Conservation (phyloP, 495 filamentous ascomycete genomes). For the Thermothielavioides terrestris region DNA sequence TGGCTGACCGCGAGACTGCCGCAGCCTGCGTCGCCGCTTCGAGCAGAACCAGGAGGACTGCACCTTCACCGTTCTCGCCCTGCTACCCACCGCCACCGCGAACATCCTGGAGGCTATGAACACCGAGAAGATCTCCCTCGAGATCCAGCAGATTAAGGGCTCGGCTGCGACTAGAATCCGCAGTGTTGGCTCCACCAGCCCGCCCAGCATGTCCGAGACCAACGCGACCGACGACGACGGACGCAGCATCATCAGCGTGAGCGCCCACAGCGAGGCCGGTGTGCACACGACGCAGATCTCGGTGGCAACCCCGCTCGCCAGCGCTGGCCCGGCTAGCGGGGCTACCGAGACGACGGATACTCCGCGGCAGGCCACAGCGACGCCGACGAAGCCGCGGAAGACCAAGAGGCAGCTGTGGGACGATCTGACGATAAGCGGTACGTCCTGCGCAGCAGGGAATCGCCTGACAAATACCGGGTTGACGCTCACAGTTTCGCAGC, state of each 20-base stretch:
- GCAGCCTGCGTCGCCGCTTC: conserved; percentile 84
- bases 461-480: no score
- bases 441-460: conserved; percentile 28
- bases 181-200: conserved; percentile 50
- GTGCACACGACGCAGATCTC: conserved; percentile 69
- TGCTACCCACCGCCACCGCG: conserved; percentile 82
- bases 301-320: conserved; percentile 35
- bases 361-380: conserved; percentile 28
- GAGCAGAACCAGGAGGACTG: conserved; percentile 99
- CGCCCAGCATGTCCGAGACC: conserved; percentile 59
- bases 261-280: conserved; percentile 66
- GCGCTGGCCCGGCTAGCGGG: conserved; percentile 22
- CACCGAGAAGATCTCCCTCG: conserved; percentile 79
- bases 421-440: conserved; percentile 93
- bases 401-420: conserved; percentile 93
- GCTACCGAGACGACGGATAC: conserved; percentile 30
- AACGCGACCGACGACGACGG: conserved; percentile 65
- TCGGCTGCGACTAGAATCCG: conserved; percentile 54
- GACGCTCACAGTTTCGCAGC: conserved; percentile 48
- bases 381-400: conserved; percentile 49
- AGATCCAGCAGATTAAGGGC: conserved; percentile 89
- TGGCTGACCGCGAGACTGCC: conserved; percentile 9
- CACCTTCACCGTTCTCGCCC: conserved; percentile 92
- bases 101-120: conserved; percentile 81
- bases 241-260: conserved; percentile 57